Base-by-base conservation (phyloP, 768 basidiomycete genomes). In the Mycena chlorophos region DNA sequence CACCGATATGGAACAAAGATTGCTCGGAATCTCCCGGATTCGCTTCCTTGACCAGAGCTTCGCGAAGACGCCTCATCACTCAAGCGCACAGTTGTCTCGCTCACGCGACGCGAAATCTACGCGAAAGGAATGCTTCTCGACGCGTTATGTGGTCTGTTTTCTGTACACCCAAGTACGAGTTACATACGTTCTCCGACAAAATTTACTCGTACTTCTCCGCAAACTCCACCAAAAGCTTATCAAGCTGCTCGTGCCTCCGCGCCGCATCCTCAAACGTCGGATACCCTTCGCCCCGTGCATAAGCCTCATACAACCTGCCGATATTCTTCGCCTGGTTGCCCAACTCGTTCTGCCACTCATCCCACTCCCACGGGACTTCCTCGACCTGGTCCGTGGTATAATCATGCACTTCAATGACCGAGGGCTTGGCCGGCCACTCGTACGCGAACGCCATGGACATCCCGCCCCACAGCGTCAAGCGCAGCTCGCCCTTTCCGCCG, bases 221-320 rank as follows among this genome's bases (percentile, higher is more conserved):
- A n/a, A n/a, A n/a, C n/a, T n/a, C n/a, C n/a, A n/a, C n/a, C n/a
- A n/a, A n/a, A n/a, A n/a, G n/a, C n/a, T n/a, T n/a, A n/a, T n/a
- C n/a, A n/a, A 55, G 47, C 48, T 55, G 54, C 54, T 37, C 50
- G 22, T 57, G 55, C 16, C 55, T 13, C 27, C 34, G 39, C 31
- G 65, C 51, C n/a, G 68, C 65, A 39, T 67, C 63, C 28, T 64
- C 67, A 19, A 66, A 51, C 8, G 63, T 65, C 25, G 63, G 38
- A 51, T 66, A 67, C 23, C 57, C 54, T 10, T 26, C 42, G 28
- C 62, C 62, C 10, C 58, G 60, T 22, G 63, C 58, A 55, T 53
- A 64, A 55, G 59, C 58, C 42, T 56, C 61, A 54, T 61, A 66
- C 39, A 51, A 29, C 49, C 40, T 43, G n/a, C 28, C 51, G 8